Evolutionary conservation across 345 rosid genomes (phyloP), one percentile per base, ranked within the genome.

Genomic region (Corchorus capsularis): DNA sequence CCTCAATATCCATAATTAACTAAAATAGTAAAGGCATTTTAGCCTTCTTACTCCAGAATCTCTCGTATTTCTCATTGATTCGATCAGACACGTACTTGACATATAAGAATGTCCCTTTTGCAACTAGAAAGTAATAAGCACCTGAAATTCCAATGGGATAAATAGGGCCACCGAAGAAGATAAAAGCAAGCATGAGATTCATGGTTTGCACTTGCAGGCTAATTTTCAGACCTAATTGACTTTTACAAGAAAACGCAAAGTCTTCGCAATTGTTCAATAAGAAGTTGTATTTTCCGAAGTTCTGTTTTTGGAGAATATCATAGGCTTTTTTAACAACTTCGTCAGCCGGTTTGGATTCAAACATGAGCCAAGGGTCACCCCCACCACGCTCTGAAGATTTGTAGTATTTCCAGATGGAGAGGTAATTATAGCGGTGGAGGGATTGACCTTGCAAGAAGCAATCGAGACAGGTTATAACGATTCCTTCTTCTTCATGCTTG

Each of bases 371-470:
- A 69, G 72, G 49, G 13, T n/a, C n/a, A n/a, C n/a, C n/a, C n/a
- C n/a, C n/a, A n/a, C 72, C 19, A 49, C 9, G 9, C 56, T 27
- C 4, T 16, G n/a, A 13, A 22, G 27, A 8, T 2, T 2, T 39
- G n/a, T n/a, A n/a, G 41, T 22, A 35, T 15, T 47, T 20, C 20
- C 10, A 27, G 57, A n/a, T 16, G 2, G 69, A 46, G 46, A 64
- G 27, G 8, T 64, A 64, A 17, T 64, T 8, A 13, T n/a, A 64
- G 57, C 13, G 41, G 43, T 52, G 49, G 20, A 69, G 46, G 5
- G 50, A 64, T 8, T 64, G 69, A n/a, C 74, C 47, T 8, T 16
- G 2, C 4, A 70, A 60, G 74, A 69, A 77, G 69, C 74, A 76
- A 37, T 76, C 62, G 4, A 68, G 69, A 8, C 69, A 69, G 0